These are phyloP conservation scores for Allium sativum DNA, from an alignment of 106 monocot genomes.

Conservation along the genomic window DNA sequence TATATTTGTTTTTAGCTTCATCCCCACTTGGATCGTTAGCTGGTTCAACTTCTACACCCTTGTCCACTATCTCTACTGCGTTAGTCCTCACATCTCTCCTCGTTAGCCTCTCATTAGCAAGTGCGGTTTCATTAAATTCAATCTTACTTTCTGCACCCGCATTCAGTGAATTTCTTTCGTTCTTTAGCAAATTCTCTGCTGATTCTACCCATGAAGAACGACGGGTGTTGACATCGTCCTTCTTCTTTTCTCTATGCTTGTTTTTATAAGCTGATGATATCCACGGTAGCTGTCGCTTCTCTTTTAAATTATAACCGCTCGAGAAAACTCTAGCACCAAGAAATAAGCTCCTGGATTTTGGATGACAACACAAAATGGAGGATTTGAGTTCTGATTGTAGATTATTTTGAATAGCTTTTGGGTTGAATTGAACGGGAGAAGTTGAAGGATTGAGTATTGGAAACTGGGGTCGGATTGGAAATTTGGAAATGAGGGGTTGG, in stretches of 20 bases:
- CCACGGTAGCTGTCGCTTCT: constrained; percentile 31
- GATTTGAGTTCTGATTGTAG: neutral
- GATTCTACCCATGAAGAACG: constrained; percentile 66
- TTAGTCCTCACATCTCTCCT: neutral
- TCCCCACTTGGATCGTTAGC: constrained; percentile 47
- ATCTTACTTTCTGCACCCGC: neutral
- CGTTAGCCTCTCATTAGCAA: neutral
- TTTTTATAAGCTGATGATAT: constrained; percentile 16
- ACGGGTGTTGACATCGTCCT: neutral
- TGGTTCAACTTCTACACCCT: constrained; percentile 19
- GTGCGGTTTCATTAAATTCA: neutral
- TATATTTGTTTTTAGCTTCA: constrained; percentile 35
- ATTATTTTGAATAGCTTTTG: neutral
- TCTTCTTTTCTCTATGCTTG: constrained; percentile 13
- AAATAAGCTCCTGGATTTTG: neutral
- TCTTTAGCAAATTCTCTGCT: constrained; percentile 51
- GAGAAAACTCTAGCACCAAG: constrained; percentile 27
- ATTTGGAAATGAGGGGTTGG: neutral
- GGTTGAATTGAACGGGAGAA: constrained; percentile 1
- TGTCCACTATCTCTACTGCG: constrained; percentile 4
- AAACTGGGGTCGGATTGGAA: neutral
- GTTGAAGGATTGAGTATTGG: neutral
- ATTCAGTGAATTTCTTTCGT: neutral
- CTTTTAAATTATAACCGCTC: neutral
- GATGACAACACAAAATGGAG: neutral